Evolutionary conservation across 306 rosid genomes (phyloP), one percentile per base, ranked within the genome.

Genomic region (Citrullus colocynthis): DNA sequence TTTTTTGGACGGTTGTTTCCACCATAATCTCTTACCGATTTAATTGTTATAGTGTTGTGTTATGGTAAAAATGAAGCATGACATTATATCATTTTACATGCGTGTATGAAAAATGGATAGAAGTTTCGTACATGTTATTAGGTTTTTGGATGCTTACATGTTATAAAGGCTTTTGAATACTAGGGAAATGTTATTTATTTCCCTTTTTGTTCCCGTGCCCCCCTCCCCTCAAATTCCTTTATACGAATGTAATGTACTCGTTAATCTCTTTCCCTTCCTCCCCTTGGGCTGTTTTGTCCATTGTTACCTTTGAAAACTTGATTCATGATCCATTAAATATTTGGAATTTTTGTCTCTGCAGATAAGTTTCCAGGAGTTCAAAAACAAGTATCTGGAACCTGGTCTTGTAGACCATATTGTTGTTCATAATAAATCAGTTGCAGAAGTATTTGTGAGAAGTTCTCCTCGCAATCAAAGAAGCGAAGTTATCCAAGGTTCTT

Each of bases 311-410:
- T 36, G 17, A 13, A 32, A 32, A 10, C 49, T 75, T 56, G 64
- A 55, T 56, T 77, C 85, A 39, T 63, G n/a, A 56, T 56, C 79
- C 85, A 37, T 56, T 64, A 39, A 7, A 69, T 56, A 56, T 75
- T 16, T 51, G 57, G 55, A 60, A 81, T 80, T 72, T 81, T 78
- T 44, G 73, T 73, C 62, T 80, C 52, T 78, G 85, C 99, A 95
- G 99, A 92, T 95, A 77, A 92, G 99, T 82, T 95, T 95, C 83
- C 97, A 95, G 82, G 97, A 95, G 88, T 95, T 95, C 61, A 92
- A 88, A 84, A 92, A 95, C 78, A 90, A 91, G 85, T 95, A 90
- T 87, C 84, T 95, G 85, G 99, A 95, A 82, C 91, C 99, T 6
- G 97, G 99, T 67, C 80, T 90, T 56, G 99, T 95, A 20, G 98